These are phyloP conservation scores for Monilinia fructigena DNA, from an alignment of 2,329 filamentous ascomycete species.

Conservation along the genomic window DNA sequence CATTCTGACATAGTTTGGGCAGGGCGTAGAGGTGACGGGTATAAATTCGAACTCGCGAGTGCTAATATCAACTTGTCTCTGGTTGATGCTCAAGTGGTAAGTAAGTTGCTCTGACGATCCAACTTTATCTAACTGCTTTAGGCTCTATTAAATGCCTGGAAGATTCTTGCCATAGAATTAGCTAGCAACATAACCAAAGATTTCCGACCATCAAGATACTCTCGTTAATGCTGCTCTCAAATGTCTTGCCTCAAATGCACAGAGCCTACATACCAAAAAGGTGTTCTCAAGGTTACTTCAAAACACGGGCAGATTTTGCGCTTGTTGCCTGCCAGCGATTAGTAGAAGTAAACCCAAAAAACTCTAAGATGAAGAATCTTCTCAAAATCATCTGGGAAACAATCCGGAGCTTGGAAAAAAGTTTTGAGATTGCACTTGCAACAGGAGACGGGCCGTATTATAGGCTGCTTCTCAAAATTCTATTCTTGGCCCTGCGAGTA, in stretches of 20 bases:
- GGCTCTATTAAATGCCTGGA: conserved; percentile 86
- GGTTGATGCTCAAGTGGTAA: conserved; percentile 85
- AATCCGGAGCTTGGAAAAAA: conserved; percentile 51
- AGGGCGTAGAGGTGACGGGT: conserved; percentile 67
- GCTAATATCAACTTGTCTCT: conserved; percentile 90
- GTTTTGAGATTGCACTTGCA: conserved; percentile 59
- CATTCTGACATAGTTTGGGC: conserved; percentile 76
- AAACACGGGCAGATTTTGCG: conserved; percentile 72
- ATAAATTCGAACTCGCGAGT: conserved; percentile 75
- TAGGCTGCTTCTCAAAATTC: conserved; percentile 75
- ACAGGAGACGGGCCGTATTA: conserved; percentile 68
- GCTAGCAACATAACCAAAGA: conserved; percentile 51
- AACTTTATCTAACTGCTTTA: conserved; percentile 42
- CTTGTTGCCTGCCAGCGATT: conserved; percentile 81
- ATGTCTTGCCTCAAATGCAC: conserved; percentile 76
- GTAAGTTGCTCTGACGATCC: conserved; percentile 38
- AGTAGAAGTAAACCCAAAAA: conserved; percentile 54
- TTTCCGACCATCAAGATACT: conserved; percentile 31
- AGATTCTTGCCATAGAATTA: conserved; percentile 80
- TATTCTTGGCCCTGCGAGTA: conserved; percentile 78
- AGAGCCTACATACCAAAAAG: conserved; percentile 68
- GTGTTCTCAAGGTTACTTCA: conserved; percentile 80
- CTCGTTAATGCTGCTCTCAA: conserved; percentile 67
- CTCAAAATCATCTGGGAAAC: conserved; percentile 61
- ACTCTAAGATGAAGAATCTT: conserved; percentile 52